Conservation (phyloP, 805 yeast species). For the Kodamaea fukazawae region DNA sequence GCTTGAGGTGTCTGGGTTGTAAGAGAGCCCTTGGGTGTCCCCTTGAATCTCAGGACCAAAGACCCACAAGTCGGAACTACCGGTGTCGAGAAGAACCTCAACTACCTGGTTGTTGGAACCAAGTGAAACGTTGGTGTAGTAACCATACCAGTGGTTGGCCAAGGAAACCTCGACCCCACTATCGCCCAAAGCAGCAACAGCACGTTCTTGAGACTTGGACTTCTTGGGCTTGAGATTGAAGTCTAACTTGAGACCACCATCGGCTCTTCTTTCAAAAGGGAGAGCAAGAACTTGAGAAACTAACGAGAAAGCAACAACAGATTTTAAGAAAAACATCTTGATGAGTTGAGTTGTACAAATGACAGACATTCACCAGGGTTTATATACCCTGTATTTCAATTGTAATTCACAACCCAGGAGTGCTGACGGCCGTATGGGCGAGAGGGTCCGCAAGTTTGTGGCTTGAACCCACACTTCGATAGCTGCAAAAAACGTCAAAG, state of each 20-base stretch:
- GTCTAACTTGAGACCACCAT: neutral
- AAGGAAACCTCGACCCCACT: neutral
- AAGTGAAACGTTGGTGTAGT: neutral
- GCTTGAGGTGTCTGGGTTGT: slow-evolving; percentile 8
- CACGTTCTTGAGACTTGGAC: neutral
- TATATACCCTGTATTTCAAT: no score
- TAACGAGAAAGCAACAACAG: no score
- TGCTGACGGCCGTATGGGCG: no score
- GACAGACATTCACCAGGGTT: no score
- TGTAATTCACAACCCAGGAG: no score
- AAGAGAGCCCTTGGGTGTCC: neutral
- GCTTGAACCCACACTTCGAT: no score
- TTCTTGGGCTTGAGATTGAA: neutral
- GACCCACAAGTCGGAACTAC: slow-evolving; percentile 6
- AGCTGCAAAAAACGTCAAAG: no score
- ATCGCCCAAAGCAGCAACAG: neutral
- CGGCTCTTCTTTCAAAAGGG: neutral
- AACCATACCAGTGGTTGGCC: neutral
- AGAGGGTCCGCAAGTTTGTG: no score
- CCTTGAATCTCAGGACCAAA: neutral
- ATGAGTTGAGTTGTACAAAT: no score
- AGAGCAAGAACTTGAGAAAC: no score
- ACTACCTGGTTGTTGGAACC: neutral
- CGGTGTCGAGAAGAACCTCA: slow-evolving; percentile 1
- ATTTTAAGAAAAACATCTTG: no score